These are phyloP conservation scores for Salix koriyanagi DNA, from an alignment of 345 rosid species.

Conservation along the genomic window DNA sequence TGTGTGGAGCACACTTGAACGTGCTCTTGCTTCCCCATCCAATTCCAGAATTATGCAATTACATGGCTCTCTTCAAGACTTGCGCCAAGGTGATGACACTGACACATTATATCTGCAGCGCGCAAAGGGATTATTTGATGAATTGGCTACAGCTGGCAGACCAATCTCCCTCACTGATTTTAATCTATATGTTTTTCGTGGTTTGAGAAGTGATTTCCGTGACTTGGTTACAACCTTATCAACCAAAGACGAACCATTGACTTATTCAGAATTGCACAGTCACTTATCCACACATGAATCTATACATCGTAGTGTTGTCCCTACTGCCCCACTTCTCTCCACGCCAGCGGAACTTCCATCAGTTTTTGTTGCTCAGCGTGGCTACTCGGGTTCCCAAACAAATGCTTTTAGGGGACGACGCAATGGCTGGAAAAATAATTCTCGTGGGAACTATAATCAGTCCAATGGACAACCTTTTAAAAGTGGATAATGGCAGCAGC, in stretches of 20 bases:
- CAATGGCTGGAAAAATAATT: rapidly evolving
- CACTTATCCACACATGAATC: not conserved
- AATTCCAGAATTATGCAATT: not conserved
- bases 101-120: not conserved
- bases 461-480: rapidly evolving
- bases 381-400: rapidly evolving
- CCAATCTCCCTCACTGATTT: too few species aligned
- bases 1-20: not conserved
- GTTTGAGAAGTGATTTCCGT: not conserved
- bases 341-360: too few species aligned
- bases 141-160: too few species aligned
- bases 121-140: not conserved
- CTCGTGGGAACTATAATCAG: too few species aligned
- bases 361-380: too few species aligned
- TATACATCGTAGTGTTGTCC: rapidly evolving
- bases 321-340: too few species aligned
- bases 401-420: too few species aligned
- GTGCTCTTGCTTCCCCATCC: not conserved
- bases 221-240: not conserved
- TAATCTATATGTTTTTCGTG: not conserved
- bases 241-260: not conserved
- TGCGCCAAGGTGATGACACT: not conserved
- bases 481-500: too few species aligned
- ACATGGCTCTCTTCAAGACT: not conserved
- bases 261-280: not conserved